Base-by-base conservation (phyloP, 441 rosid genomes). In the Populus hybrid region DNA sequence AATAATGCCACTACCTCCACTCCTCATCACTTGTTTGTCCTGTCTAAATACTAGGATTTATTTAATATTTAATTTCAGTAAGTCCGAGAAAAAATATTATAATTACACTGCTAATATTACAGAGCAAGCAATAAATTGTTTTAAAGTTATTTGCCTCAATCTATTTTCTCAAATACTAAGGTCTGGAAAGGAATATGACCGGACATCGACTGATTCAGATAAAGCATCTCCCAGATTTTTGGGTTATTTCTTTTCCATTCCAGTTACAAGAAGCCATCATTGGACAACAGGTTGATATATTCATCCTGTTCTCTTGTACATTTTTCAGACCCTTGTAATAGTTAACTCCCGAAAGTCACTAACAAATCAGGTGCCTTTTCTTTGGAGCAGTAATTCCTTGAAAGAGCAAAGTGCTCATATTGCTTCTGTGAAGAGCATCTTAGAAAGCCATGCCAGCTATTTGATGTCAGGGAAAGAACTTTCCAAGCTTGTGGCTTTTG, bases 401-500 rank as follows among this genome's bases (percentile, higher is more conserved):
- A 93, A 89, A 82, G 99, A 96, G 79, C 94, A 88, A 84, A 96
- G 91, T 87, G 92, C 98, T 73, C 97, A 93, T 83, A 85, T 96
- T 81, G 86, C 95, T 78, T 87, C 98, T 35, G 98, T 94, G 54
- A 96, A 94, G 87, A 93, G 85, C 84, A 96, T 96, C 80, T 82
- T 94, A 73, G 99, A 94, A 88, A 89, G 86, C 85, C 98, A 96
- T 88, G 99, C 98, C 73, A 90, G 98, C 87, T 92, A 90, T 86
- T 87, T 96, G 84, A 96, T 96, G 99, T 92, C 94, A 14, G 98
- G 96, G 80, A 96, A 94, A 85, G 99, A 96, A 85, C 98, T 96
- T 80, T 92, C 98, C 71, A 96, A 94, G 88, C 99, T 96, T 75
- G 99, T 96, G 76, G 95, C 99, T 42, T 96, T 96, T 84, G 98